Evolutionary conservation across 257 asterid genomes (phyloP), one percentile per base, ranked within the genome.

Genomic region (Misopates orontium): DNA sequence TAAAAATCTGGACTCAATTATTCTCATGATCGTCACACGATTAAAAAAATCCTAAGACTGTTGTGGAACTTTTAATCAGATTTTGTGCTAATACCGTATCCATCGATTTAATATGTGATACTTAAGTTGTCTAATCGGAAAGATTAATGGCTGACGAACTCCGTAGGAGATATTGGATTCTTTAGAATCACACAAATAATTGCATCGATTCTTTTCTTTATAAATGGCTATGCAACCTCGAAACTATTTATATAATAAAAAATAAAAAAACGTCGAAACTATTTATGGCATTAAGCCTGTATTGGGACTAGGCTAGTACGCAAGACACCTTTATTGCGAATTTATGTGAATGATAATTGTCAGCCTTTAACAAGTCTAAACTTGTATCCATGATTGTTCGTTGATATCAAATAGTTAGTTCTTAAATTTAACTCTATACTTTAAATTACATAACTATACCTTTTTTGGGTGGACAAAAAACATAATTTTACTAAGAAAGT

Each of bases 141-240:
- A 14, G 75, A 67, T n/a, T n/a, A n/a, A 68, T 52, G 70, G 79
- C 75, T 45, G 58, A 62, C 47, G 53, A 62, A 62, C 74, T 22
- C 36, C 60, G 58, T 11, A 57, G 16, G 48, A 71, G 68, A 55
- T 71, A 36, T 36, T 75, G 64, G 68, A 71, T 78, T 71, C 76
- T 63, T 42, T 15, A 16, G 23, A 52, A 19, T 57, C 67, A 54
- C 48, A 55, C 67, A 11, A 48, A 13, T 10, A 20, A 5, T 56
- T 24, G 63, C 44, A 64, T 47, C 7, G 16, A 71, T 66, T 66
- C 52, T 59, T 44, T 39, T 47, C 44, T 18, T 10, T 74, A 59
- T 18, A 72, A 7, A 19, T 17, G 54, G 32, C 22, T 61, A 36
- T 63, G 72, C 57, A 65, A 48, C 36, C 18, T 62, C 36, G 20